These are phyloP conservation scores for Monilinia fructigena DNA, from an alignment of 2,329 filamentous ascomycete species.

Conservation along the genomic window DNA sequence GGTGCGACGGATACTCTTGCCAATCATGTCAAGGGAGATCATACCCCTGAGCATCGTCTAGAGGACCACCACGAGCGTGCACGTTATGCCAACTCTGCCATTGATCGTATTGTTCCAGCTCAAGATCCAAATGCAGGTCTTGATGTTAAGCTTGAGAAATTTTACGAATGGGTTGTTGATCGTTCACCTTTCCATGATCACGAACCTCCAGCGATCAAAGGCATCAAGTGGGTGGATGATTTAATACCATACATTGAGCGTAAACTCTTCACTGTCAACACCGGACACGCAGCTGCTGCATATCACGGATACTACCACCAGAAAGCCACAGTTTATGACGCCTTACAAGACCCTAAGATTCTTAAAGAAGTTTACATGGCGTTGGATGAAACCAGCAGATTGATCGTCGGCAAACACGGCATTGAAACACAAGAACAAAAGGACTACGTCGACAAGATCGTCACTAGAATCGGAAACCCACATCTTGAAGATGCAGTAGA, in stretches of 20 bases:
- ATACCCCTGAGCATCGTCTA: conserved; percentile 68
- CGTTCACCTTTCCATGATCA: conserved; percentile 74
- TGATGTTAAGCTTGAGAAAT: conserved; percentile 94
- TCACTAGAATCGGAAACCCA: conserved; percentile 89
- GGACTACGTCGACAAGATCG: conserved; percentile 87
- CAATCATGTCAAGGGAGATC: conserved; percentile 72
- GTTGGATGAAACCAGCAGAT: conserved; percentile 78
- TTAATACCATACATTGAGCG: conserved; percentile 96
- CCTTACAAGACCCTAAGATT: conserved; percentile 78
- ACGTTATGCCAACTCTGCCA: conserved; percentile 94
- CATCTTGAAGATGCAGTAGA: conserved; percentile 89
- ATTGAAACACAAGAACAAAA: conserved; percentile 74
- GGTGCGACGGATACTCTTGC: conserved; percentile 88
- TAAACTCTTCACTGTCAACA: conserved; percentile 99
- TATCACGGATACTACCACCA: conserved; percentile 90
- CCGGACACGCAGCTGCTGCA: conserved; percentile 89
- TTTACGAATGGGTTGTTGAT: conserved; percentile 99
- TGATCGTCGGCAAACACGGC: conserved; percentile 84
- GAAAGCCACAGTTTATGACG: conserved; percentile 86
- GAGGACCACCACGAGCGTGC: conserved; percentile 70
- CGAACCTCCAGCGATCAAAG: conserved; percentile 72
- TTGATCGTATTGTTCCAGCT: conserved; percentile 95
- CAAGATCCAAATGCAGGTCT: conserved; percentile 78
- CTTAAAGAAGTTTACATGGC: conserved; percentile 75
- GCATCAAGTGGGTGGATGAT: conserved; percentile 90